Percentiles rank a stretch among this genome's conserved stretches.
Conservation (phyloP, 352 stramenopile species). For the Phytophthora multivora region DNA sequence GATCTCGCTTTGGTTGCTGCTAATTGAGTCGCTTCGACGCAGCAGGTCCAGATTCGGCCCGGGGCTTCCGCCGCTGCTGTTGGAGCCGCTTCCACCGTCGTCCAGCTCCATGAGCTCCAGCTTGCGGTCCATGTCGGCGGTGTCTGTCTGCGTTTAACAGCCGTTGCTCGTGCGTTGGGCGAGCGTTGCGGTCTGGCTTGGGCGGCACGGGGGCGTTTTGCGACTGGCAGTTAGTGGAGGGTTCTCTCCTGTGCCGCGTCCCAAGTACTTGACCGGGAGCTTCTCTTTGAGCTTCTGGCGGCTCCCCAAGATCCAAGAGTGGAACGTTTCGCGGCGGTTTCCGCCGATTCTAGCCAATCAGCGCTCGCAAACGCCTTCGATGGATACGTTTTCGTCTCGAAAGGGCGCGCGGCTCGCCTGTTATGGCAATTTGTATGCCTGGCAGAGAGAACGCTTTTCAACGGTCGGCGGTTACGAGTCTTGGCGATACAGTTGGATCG, state of each 20-base stretch:
- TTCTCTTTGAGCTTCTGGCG: slow-evolving; percentile 3
- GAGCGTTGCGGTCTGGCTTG: slow-evolving; percentile 24
- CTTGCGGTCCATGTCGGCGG: slow-evolving; percentile 65
- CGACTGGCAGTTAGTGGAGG: slow-evolving; percentile 27
- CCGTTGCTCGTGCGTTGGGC: slow-evolving; percentile 19
- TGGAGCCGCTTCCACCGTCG: background rate
- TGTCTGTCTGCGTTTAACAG: slow-evolving; percentile 1
- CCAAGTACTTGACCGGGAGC: slow-evolving; percentile 19
- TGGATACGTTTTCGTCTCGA: slow-evolving; percentile 24
- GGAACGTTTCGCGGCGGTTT: slow-evolving; percentile 45
- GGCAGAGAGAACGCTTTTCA: slow-evolving; percentile 29
- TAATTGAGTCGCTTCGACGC: slow-evolving; percentile 2
- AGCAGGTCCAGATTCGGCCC: slow-evolving; percentile 6
- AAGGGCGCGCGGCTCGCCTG: slow-evolving; percentile 18
- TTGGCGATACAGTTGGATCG: too few relatives aligned
- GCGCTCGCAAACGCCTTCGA: background rate
- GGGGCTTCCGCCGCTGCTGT: background rate
- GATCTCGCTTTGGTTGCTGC: slow-evolving; percentile 50
- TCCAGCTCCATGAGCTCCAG: slow-evolving; percentile 72
- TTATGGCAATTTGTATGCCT: slow-evolving; percentile 19
- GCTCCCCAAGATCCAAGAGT: slow-evolving; percentile 41
- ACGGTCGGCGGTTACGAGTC: slow-evolving; percentile 32
- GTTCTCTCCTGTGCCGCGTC: slow-evolving; percentile 20
- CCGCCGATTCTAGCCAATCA: slow-evolving; percentile 20
- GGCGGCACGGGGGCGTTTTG: slow-evolving; percentile 37